Conservation (phyloP, 305 asterid genomes). For the Rubia tinctorum region DNA sequence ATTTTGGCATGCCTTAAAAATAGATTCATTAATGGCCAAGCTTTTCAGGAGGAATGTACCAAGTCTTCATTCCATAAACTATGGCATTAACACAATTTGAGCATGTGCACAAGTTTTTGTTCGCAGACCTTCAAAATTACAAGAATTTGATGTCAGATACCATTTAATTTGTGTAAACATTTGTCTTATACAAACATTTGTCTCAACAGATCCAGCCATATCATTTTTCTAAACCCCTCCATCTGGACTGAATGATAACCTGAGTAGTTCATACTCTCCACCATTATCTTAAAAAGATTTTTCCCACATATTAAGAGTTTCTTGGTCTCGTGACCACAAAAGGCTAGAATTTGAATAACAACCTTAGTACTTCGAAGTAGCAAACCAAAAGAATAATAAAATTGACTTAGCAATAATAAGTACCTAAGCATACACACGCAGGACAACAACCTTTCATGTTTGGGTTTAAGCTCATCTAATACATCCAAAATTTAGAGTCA, state of each 20-base stretch:
- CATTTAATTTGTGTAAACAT: too few relatives aligned
- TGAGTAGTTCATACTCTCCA: conserved; percentile 56
- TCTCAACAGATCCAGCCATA: conserved; percentile 22
- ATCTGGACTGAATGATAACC: conserved; percentile 41
- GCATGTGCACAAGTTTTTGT: conserved; percentile 46
- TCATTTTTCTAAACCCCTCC: conserved; percentile 71
- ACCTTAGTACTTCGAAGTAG: conserved; percentile 30
- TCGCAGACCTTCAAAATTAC: conserved; percentile 47
- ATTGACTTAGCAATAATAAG: conserved; percentile 18
- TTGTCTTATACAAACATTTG: neutral
- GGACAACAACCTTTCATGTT: conserved; percentile 43
- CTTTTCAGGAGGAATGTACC: conserved; percentile 40
- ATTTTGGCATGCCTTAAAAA: conserved; percentile 46
- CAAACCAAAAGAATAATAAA: conserved; percentile 27
- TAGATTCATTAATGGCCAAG: conserved; percentile 57
- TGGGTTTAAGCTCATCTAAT: conserved; percentile 41
- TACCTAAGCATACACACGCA: conserved; percentile 87
- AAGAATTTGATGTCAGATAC: neutral
- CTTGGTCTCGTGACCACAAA: conserved; percentile 69
- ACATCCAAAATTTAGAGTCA: conserved; percentile 48
- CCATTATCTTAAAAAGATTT: conserved; percentile 49
- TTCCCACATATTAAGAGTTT: conserved; percentile 73
- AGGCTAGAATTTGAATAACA: conserved; percentile 52
- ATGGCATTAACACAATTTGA: conserved; percentile 62
- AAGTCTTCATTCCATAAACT: conserved; percentile 39